Percentiles rank a stretch among this genome's conserved stretches.
Conservation (phyloP, 139 green algal genomes). For the Mesostigma viride region DNA sequence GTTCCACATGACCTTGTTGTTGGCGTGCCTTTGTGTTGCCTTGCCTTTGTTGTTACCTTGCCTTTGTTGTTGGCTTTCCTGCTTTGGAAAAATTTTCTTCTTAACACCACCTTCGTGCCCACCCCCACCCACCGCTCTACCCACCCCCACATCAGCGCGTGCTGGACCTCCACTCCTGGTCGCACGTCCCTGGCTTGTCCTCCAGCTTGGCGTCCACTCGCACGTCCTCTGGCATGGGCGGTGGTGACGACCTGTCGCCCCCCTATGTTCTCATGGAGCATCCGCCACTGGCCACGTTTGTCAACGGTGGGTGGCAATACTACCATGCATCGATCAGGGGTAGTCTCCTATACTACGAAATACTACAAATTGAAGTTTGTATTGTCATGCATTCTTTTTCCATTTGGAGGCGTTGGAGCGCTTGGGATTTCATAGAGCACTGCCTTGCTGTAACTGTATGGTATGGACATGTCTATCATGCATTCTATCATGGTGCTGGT, state of each 20-base stretch:
- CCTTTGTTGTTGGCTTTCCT: background rate
- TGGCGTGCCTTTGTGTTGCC: no score
- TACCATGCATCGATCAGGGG: no score
- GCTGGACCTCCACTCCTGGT: constrained; percentile 80
- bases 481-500: no score
- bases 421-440: background rate
- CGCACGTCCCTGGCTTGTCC: constrained; percentile 57
- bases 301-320: constrained; percentile 72
- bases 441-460: no score
- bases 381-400: background rate
- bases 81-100: no score
- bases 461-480: no score
- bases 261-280: constrained; percentile 79
- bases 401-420: background rate
- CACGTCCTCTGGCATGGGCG: background rate
- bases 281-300: constrained; percentile 75
- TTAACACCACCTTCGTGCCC: no score
- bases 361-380: background rate
- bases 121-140: background rate
- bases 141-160: constrained; percentile 19
- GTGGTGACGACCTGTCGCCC: constrained; percentile 38
- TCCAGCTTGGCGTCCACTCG: constrained; percentile 27
- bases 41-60: background rate
- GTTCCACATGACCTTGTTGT: no score
- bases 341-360: no score